A percentile compares a stretch with the other conserved stretches of the same genome.
Conservation (phyloP, 331 rosid genomes). For the Telfairia occidentalis region DNA sequence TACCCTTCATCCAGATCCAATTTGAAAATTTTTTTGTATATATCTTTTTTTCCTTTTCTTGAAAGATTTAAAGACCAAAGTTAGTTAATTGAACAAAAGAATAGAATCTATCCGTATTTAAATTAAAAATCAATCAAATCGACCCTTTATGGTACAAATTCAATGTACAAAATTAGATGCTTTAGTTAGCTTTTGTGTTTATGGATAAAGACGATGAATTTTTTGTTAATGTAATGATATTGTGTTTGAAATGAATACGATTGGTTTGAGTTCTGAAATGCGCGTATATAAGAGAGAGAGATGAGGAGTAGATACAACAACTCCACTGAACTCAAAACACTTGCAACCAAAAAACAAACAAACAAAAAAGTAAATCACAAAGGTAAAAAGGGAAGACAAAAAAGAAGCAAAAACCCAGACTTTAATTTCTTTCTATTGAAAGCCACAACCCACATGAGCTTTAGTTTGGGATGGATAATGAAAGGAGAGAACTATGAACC, state of each 20-base stretch:
- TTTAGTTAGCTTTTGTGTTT: neutral
- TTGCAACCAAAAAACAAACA: neutral
- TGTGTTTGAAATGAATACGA: neutral
- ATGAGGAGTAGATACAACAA: neutral
- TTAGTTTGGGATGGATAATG: conserved; percentile 37
- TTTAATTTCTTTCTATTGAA: conserved; percentile 61
- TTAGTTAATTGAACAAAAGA: neutral
- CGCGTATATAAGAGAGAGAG: neutral
- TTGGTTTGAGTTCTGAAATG: neutral
- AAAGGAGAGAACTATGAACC: conserved; percentile 9
- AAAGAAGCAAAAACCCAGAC: conserved; percentile 24
- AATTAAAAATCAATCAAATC: neutral
- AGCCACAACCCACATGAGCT: conserved; percentile 61
- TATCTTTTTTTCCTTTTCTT: too few relatives aligned
- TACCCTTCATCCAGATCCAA: neutral
- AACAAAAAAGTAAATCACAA: conserved; percentile 1
- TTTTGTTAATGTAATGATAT: neutral
- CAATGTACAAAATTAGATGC: neutral
- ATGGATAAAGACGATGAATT: neutral
- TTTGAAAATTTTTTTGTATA: too few relatives aligned
- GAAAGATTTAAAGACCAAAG: neutral
- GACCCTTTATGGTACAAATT: neutral
- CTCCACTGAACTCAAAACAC: conserved; percentile 1
- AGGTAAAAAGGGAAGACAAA: neutral
- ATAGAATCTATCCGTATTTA: neutral